phyloP scores from a whole-genome alignment of 179 eudicot genomes.

The Sideroxylon spinosum region DNA sequence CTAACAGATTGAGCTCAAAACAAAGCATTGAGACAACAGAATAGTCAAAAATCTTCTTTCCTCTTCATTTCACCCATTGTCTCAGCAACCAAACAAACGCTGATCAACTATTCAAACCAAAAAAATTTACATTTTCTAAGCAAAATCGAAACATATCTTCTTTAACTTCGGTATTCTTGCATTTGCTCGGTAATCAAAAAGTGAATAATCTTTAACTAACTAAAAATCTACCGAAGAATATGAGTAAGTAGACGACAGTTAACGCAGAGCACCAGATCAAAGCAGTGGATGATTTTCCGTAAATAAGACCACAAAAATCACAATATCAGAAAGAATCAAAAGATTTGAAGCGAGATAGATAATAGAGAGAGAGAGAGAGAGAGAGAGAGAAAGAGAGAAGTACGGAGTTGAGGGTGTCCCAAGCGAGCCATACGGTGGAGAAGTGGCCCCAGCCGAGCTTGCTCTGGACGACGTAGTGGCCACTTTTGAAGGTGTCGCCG shows the following conservation, averaged over 20 bases:
- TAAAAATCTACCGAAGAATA: neutral
- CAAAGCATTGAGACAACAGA: neutral
- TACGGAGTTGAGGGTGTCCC: constrained; percentile 51
- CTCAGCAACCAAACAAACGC: neutral
- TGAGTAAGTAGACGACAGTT: neutral
- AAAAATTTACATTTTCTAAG: neutral
- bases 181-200: constrained; percentile 6
- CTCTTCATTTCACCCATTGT: neutral
- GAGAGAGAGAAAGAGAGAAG: constrained; percentile 6
- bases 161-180: neutral
- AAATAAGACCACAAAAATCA: neutral
- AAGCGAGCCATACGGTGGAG: constrained; percentile 90
- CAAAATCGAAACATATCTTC: neutral
- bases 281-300: neutral
- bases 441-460: constrained; percentile 92
- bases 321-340: neutral
- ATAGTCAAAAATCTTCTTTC: neutral
- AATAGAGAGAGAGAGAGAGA: too few relatives aligned
- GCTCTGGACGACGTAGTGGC: constrained; percentile 57
- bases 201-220: neutral
- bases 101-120: neutral
- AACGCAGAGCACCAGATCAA: neutral
- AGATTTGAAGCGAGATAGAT: neutral
- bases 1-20: neutral
- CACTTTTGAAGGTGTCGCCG: constrained; percentile 57